phyloP scores from a whole-genome alignment of 2,329 filamentous ascomycete genomes.

The Fusarium bulbicola region DNA sequence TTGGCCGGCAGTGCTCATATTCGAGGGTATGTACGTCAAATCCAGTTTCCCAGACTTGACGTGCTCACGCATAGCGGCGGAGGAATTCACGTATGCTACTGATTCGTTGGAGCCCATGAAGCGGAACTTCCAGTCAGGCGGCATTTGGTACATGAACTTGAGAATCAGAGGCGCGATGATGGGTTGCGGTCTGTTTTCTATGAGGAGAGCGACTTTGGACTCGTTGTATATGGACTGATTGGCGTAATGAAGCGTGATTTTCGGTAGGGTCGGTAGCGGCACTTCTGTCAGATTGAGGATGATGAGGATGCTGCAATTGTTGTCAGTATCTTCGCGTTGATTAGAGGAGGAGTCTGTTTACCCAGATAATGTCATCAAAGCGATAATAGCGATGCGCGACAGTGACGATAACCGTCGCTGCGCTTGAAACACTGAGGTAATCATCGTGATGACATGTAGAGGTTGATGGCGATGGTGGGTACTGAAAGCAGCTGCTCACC shows the following conservation, averaged over 20 bases:
- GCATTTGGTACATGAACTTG: background rate
- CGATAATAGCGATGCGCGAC: background rate
- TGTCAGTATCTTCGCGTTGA: accelerated
- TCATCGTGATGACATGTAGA: background rate
- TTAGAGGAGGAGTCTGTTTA: accelerated
- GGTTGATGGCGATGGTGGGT: background rate
- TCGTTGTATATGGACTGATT: background rate
- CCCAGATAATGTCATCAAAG: accelerated
- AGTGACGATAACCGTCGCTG: background rate
- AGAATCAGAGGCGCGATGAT: background rate
- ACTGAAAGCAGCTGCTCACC: background rate
- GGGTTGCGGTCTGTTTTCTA: background rate
- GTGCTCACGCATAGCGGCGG: background rate
- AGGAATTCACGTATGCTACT: background rate
- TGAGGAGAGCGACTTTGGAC: background rate
- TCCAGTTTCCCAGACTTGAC: background rate
- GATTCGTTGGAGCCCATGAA: background rate
- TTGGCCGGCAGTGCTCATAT: background rate
- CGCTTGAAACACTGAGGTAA: background rate
- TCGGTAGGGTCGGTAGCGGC: accelerated
- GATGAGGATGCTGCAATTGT: background rate
- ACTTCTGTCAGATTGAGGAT: background rate
- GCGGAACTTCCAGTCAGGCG: background rate
- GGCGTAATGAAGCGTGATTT: background rate
- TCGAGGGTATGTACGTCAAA: background rate